phyloP scores from a whole-genome alignment of 306 rosid genomes.

The Cyamopsis tetragonoloba region DNA sequence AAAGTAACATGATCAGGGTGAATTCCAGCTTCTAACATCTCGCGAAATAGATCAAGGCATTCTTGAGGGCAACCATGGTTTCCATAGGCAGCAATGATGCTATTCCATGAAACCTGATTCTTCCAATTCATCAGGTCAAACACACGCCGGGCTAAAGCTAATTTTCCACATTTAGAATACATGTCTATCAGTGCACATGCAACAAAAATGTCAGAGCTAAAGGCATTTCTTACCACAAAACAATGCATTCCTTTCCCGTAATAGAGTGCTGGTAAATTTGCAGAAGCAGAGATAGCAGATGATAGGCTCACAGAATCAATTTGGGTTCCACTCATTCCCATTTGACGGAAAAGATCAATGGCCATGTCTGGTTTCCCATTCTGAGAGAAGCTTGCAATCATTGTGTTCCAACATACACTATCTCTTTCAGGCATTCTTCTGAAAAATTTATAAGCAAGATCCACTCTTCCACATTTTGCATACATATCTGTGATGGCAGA shows the following conservation, averaged over 20 bases:
- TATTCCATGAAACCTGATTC: conserved; percentile 88
- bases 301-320: conserved; percentile 65
- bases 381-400: conserved; percentile 67
- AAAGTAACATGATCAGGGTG: conserved; percentile 80
- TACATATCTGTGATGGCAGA: conserved; percentile 74
- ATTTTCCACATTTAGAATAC: conserved; percentile 85
- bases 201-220: conserved; percentile 47
- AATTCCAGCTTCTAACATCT: conserved; percentile 57
- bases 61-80: conserved; percentile 57
- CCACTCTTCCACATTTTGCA: conserved; percentile 78
- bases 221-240: conserved; percentile 45
- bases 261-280: conserved; percentile 60
- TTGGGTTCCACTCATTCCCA: conserved; percentile 56
- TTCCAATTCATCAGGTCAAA: conserved; percentile 57
- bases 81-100: conserved; percentile 74
- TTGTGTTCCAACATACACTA: conserved; percentile 79
- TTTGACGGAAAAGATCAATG: conserved; percentile 55
- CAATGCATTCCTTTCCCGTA: conserved; percentile 72
- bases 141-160: conserved; percentile 48
- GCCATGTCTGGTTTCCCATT: conserved; percentile 69
- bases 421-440: conserved; percentile 54
- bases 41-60: conserved; percentile 49
- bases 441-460: conserved; percentile 56
- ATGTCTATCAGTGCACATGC: conserved; percentile 70
- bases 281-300: conserved; percentile 64